Evolutionary conservation across 1,284 basidiomycete genomes (phyloP).

Genomic region (Puccinia coronata): DNA sequence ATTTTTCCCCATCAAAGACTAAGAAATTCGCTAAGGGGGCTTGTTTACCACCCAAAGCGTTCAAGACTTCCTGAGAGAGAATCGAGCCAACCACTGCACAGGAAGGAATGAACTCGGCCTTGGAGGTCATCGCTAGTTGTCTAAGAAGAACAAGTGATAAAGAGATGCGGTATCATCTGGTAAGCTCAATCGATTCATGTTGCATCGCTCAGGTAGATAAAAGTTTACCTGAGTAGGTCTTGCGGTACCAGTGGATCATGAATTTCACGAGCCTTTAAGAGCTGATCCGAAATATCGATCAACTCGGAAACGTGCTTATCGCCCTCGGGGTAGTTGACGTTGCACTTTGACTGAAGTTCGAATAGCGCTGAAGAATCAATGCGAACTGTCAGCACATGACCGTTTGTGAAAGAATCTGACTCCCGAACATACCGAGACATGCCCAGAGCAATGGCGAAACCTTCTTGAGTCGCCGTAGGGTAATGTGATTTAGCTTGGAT

Average conservation of each 20-base stretch:
- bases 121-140: constrained; percentile 68
- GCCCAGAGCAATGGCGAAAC: constrained; percentile 68
- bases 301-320: constrained; percentile 15
- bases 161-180: neutral
- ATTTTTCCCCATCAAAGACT: constrained; percentile 68
- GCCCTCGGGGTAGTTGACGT: neutral
- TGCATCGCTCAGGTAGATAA: neutral
- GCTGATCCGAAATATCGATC: constrained; percentile 24
- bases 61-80: constrained; percentile 90
- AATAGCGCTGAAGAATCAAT: constrained; percentile 67
- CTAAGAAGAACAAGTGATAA: constrained; percentile 59
- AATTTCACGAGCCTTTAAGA: constrained; percentile 15
- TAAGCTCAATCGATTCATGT: neutral
- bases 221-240: constrained; percentile 15
- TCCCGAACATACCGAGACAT: constrained; percentile 68
- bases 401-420: neutral
- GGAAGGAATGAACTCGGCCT: constrained; percentile 82
- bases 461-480: constrained; percentile 74
- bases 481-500: constrained; percentile 69
- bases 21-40: constrained; percentile 90
- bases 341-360: constrained; percentile 63
- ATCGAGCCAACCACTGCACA: constrained; percentile 92
- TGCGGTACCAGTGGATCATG: neutral
- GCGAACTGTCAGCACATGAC: constrained; percentile 21
- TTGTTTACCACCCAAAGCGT: constrained; percentile 83